Base-by-base conservation (phyloP, 2,329 filamentous ascomycete genomes). In the Cryphonectria nitschkei region DNA sequence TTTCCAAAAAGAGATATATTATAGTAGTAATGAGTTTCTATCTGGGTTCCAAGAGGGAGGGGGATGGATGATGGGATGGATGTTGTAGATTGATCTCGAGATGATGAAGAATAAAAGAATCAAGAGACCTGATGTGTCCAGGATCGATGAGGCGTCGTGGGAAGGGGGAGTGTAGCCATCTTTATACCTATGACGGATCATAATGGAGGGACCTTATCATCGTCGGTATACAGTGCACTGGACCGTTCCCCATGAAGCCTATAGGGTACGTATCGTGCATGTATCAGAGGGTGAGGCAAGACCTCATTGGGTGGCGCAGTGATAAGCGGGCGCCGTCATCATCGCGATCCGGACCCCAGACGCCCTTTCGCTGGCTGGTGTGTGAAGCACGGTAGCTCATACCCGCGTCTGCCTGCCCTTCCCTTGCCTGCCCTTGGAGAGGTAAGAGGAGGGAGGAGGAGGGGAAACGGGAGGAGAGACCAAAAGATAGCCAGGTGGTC, bases 191-290 rank as follows among this genome's bases (percentile, higher is more conserved):
- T 32, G 3, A 41, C 26, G 58, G 46, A 50, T 22, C 46, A 50
- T 50, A n/a, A 22, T 2, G 7, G 46, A n/a, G 5, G 46, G 46
- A 29, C 39, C 58, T 68, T 68, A 63, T 68, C 67, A 63, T 68
- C 67, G 34, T 68, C 32, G 58, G 63, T 50, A 46, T 62, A 68
- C 67, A 54, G 67, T 62, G 67, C 67, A 58, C n/a, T 52, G 56
- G 41, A 50, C 41, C 19, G 41, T 61, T 34, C 54, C 16, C 14
- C 29, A 37, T 63, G 56, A 61, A 54, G 58, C 67, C 32, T 13
- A 29, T 52, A 26, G 46, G 46, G 46, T 62, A 68, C 67, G 54
- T 62, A 68, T 68, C 67, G 67, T 61, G 41, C 43, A 52, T 68
- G 67, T 62, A 63, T 68, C 67, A 52, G 67, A 8, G 43, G 34